Evolutionary conservation across 208 protist genomes (phyloP).

Genomic region (Leishmania amazonensis): DNA sequence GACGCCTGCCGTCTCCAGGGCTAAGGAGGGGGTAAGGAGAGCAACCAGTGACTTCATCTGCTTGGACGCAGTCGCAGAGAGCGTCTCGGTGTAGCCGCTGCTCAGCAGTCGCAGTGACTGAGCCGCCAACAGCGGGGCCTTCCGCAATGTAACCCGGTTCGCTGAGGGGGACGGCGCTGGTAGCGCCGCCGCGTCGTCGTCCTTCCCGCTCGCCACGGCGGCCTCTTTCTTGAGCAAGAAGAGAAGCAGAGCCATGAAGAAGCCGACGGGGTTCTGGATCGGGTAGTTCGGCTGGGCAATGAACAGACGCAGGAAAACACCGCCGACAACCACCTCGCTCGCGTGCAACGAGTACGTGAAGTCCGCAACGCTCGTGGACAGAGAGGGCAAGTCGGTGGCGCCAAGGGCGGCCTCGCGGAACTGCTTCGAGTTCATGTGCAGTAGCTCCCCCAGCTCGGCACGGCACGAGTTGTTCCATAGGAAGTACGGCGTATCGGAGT

Average conservation of each 20-base stretch:
- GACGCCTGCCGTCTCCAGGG: background rate
- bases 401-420: slow-evolving; percentile 50
- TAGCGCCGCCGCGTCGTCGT: background rate
- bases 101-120: slow-evolving; percentile 23
- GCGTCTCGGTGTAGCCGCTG: slow-evolving; percentile 17
- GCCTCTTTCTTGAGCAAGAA: slow-evolving; percentile 25
- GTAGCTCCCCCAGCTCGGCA: slow-evolving; percentile 71
- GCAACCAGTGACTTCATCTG: slow-evolving; percentile 20
- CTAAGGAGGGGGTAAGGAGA: background rate
- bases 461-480: slow-evolving; percentile 90
- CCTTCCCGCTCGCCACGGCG: background rate
- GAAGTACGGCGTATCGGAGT: slow-evolving; percentile 87
- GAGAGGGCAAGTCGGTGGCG: slow-evolving; percentile 35
- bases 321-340: slow-evolving; percentile 83
- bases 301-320: slow-evolving; percentile 91
- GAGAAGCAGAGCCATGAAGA: slow-evolving; percentile 57
- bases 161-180: background rate
- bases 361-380: slow-evolving; percentile 10
- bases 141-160: background rate
- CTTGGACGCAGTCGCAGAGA: slow-evolving; percentile 11
- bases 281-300: slow-evolving; percentile 78
- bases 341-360: slow-evolving; percentile 75
- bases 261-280: slow-evolving; percentile 70
- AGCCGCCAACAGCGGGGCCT: slow-evolving; percentile 14
- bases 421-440: slow-evolving; percentile 51